Evolutionary conservation across 2,329 filamentous ascomycete genomes (phyloP).

Genomic region (Rhynchosporium agropyri): DNA sequence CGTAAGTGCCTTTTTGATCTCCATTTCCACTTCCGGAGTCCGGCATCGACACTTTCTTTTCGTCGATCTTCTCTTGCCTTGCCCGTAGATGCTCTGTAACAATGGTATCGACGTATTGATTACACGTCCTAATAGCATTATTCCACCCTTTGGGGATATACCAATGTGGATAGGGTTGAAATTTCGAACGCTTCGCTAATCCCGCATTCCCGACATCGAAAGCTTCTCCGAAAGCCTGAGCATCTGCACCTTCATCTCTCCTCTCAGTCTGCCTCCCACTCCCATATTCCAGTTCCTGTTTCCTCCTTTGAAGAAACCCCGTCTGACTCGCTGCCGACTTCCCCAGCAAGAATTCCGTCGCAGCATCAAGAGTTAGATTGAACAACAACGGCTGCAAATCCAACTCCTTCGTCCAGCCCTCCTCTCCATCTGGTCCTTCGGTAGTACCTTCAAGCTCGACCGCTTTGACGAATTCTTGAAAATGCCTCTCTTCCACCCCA

Average conservation of each 20-base stretch:
- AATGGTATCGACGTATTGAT: not conserved
- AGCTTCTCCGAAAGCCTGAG: conserved; percentile 1
- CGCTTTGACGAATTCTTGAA: not conserved
- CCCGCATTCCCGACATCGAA: not conserved
- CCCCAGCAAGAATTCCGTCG: conserved; percentile 12
- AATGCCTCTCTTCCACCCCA: conserved; percentile 9
- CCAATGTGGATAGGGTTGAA: conserved; percentile 1
- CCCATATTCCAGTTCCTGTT: not conserved
- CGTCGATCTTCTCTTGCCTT: conserved; percentile 13
- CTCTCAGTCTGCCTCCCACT: not conserved
- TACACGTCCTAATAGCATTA: not conserved
- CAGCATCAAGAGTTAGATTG: conserved; percentile 12
- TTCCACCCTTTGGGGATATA: conserved; percentile 1
- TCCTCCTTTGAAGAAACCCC: not conserved
- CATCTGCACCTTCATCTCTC: not conserved
- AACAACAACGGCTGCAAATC: conserved; percentile 5
- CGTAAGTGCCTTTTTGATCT: conserved; percentile 20
- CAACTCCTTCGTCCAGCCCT: not conserved
- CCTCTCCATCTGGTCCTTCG: not conserved
- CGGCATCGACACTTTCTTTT: not conserved
- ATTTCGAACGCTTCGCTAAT: not conserved
- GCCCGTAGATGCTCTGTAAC: conserved; percentile 1
- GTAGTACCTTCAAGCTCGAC: not conserved
- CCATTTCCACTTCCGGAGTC: not conserved
- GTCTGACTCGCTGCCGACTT: conserved; percentile 10